Percentiles rank a stretch among this genome's conserved stretches.
Evolutionary conservation across 2,329 filamentous ascomycete species (phyloP).

Genomic region (Onygenales sp.): DNA sequence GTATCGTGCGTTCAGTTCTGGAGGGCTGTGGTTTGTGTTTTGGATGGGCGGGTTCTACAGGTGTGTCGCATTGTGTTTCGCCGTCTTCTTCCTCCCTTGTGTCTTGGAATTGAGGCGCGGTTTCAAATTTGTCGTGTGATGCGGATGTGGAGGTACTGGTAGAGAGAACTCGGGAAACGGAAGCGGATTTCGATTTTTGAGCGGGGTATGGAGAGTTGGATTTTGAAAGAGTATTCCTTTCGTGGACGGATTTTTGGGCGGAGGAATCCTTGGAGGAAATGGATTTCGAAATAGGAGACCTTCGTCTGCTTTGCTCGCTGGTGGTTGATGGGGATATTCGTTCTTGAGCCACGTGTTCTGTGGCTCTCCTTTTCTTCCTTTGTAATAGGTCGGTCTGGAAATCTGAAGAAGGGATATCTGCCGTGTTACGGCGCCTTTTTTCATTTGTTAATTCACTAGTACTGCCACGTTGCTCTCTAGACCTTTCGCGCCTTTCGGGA

Average conservation of each 20-base stretch:
- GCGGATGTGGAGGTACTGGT: constrained; percentile 1
- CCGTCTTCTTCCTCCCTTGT: constrained; percentile 7
- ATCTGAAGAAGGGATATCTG: not conserved
- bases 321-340: constrained; percentile 2
- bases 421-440: constrained; percentile 4
- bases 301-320: not conserved
- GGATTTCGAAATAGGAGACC: not conserved
- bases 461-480: too few relatives aligned
- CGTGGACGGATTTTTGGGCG: not conserved
- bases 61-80: constrained; percentile 7
- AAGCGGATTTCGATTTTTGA: not conserved
- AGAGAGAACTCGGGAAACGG: not conserved
- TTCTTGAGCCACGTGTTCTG: constrained; percentile 2
- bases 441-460: not conserved
- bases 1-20: not conserved
- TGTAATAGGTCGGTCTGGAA: not conserved
- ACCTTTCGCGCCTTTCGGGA: too few relatives aligned
- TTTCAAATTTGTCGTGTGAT: constrained; percentile 11
- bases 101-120: constrained; percentile 11
- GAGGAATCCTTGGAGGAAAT: not conserved
- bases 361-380: constrained; percentile 5
- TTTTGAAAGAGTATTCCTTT: not conserved
- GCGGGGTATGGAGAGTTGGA: not conserved
- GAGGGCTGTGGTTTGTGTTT: not conserved
- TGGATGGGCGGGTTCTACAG: constrained; percentile 6